These are phyloP conservation scores for Leishmania tarentolae DNA, from an alignment of 208 protist species.

Conservation along the genomic window DNA sequence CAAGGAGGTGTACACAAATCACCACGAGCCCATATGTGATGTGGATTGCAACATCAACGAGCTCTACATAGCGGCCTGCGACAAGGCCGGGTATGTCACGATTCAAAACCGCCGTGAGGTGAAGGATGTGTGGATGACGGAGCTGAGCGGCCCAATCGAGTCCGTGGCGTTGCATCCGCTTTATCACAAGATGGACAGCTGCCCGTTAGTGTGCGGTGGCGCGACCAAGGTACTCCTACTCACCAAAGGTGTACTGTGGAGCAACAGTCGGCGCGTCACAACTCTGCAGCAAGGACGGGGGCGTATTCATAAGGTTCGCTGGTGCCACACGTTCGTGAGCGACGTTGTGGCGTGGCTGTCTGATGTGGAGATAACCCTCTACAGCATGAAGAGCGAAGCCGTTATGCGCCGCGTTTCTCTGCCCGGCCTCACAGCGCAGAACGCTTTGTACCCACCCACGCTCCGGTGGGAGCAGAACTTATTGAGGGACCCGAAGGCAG, in stretches of 20 bases:
- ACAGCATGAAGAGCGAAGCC: constrained; percentile 40
- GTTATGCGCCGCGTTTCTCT: constrained; percentile 32
- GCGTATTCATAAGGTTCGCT: constrained; percentile 56
- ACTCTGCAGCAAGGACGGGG: constrained; percentile 54
- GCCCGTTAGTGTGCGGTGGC: constrained; percentile 41
- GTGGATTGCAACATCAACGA: constrained; percentile 49
- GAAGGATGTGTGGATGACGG: constrained; percentile 42
- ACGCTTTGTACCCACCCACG: constrained; percentile 54
- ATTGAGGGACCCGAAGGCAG: neutral
- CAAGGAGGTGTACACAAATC: constrained; percentile 30
- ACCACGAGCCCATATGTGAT: constrained; percentile 68
- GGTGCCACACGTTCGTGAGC: constrained; percentile 37
- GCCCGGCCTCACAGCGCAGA: constrained; percentile 19
- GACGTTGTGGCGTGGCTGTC: constrained; percentile 73
- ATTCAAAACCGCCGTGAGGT: constrained; percentile 43
- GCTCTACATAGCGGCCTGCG: constrained; percentile 53
- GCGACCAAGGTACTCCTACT: constrained; percentile 57
- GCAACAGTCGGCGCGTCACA: constrained; percentile 46
- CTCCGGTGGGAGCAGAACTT: constrained; percentile 57
- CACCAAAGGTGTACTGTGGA: constrained; percentile 46
- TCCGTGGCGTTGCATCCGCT: constrained; percentile 63
- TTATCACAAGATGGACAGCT: constrained; percentile 51
- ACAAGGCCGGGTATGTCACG: constrained; percentile 54
- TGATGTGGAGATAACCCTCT: constrained; percentile 59
- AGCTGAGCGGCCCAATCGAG: constrained; percentile 49